A percentile compares a stretch with the other conserved stretches of the same genome.
phyloP scores from a whole-genome alignment of 2,329 filamentous ascomycete genomes.

The Cladosporium oxysporum region DNA sequence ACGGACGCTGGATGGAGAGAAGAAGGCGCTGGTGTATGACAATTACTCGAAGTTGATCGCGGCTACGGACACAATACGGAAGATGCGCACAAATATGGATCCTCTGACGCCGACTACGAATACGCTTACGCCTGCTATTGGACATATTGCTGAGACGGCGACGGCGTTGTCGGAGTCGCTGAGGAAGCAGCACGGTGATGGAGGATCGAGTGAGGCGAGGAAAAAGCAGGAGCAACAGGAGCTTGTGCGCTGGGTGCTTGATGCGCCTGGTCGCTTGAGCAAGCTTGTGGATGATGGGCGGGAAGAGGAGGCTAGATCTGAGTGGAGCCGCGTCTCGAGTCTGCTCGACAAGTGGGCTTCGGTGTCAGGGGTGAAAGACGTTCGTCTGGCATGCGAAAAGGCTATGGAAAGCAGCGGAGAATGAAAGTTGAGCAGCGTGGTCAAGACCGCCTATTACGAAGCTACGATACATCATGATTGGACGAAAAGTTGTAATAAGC shows the following conservation, averaged over 20 bases:
- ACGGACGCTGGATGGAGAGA: constrained; percentile 86
- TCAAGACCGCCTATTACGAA: background rate
- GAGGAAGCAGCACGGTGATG: constrained; percentile 29
- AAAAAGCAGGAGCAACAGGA: constrained; percentile 50
- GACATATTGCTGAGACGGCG: constrained; percentile 69
- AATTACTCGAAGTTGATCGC: constrained; percentile 96
- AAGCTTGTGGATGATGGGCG: constrained; percentile 61
- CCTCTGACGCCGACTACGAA: constrained; percentile 72
- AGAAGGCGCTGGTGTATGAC: constrained; percentile 96
- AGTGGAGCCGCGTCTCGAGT: constrained; percentile 47
- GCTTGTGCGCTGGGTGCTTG: constrained; percentile 64
- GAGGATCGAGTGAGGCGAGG: constrained; percentile 37
- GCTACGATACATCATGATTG: background rate
- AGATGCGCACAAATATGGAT: constrained; percentile 82
- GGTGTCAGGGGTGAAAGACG: constrained; percentile 46
- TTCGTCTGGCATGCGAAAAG: constrained; percentile 41
- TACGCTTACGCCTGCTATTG: constrained; percentile 71
- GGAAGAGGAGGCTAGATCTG: constrained; percentile 59
- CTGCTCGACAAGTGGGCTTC: constrained; percentile 47
- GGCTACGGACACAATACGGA: constrained; percentile 94
- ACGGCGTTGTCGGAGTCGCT: constrained; percentile 43
- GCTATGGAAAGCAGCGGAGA: constrained; percentile 17
- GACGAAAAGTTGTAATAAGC: background rate
- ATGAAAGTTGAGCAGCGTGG: background rate
- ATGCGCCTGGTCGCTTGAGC: constrained; percentile 61